phyloP scores from a whole-genome alignment of 805 yeast genomes.

The Lipomyces lipofer region DNA sequence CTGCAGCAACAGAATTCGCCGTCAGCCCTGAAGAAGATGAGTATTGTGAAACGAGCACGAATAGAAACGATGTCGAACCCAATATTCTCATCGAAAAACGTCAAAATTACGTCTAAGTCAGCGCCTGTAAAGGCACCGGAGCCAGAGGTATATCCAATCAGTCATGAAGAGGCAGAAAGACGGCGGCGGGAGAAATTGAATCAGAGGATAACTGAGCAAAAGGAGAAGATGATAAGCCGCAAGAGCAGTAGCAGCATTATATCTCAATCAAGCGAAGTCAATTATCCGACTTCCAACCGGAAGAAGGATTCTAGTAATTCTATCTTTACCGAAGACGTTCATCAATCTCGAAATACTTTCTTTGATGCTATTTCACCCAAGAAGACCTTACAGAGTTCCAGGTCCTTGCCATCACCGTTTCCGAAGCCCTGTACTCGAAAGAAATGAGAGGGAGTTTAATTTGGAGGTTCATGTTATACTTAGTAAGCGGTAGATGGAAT shows the following conservation, averaged over 20 bases:
- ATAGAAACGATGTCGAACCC: slow-evolving; percentile 18
- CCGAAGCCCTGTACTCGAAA: no score
- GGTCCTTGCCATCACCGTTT: no score
- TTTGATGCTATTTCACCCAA: no score
- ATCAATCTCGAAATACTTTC: no score
- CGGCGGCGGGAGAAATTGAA: slow-evolving; percentile 12
- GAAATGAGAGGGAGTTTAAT: no score
- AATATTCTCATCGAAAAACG: slow-evolving; percentile 3
- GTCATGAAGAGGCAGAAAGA: slow-evolving; percentile 22
- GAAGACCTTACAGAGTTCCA: no score
- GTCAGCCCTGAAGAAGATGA: slow-evolving; percentile 13
- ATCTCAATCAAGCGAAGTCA: no score
- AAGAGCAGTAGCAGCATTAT: background rate
- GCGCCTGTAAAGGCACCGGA: background rate
- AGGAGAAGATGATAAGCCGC: background rate
- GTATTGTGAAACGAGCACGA: slow-evolving; percentile 22
- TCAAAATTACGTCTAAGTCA: background rate
- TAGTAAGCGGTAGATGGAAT: no score
- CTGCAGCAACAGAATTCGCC: slow-evolving; percentile 1
- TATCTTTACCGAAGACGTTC: no score
- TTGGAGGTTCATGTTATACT: no score
- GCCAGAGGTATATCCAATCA: slow-evolving; percentile 6
- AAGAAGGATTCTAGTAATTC: no score
- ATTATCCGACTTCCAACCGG: no score
- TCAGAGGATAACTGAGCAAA: background rate